Percentiles rank a stretch among this genome's conserved stretches.
Conservation (phyloP, 2,329 filamentous ascomycete species). For the Plectosphaerella cucumerina region DNA sequence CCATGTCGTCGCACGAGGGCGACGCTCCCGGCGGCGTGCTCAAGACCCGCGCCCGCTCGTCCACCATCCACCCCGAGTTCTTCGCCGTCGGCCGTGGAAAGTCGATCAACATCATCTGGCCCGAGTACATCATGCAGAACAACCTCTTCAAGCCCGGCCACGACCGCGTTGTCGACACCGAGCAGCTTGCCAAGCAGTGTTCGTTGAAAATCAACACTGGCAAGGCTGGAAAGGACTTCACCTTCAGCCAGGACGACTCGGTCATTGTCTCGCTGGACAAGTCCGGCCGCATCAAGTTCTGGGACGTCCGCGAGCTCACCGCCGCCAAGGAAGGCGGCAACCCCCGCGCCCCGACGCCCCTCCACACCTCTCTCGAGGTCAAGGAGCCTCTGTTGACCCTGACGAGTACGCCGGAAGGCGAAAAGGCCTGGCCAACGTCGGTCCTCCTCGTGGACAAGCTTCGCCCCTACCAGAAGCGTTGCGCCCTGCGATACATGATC, state of each 20-base stretch:
- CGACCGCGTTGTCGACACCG: slow-evolving; percentile 74
- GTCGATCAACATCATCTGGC: slow-evolving; percentile 86
- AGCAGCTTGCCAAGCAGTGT: slow-evolving; percentile 81
- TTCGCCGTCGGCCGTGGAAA: slow-evolving; percentile 96
- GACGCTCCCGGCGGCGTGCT: slow-evolving; percentile 88
- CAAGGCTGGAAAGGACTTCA: slow-evolving; percentile 97
- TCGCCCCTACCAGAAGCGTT: slow-evolving; percentile 84
- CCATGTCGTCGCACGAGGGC: slow-evolving; percentile 79
- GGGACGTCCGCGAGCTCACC: slow-evolving; percentile 84
- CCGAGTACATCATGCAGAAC: slow-evolving; percentile 58
- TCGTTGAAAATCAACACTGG: slow-evolving; percentile 92
- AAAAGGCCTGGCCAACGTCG: slow-evolving; percentile 96
- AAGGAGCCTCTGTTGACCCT: slow-evolving; percentile 84
- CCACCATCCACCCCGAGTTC: slow-evolving; percentile 83
- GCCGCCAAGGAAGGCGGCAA: slow-evolving; percentile 48
- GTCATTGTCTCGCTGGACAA: slow-evolving; percentile 95
- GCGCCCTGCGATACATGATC: slow-evolving; percentile 89
- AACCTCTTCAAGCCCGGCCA: slow-evolving; percentile 60
- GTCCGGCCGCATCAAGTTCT: slow-evolving; percentile 93
- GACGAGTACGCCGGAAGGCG: slow-evolving; percentile 77
- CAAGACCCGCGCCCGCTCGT: slow-evolving; percentile 91
- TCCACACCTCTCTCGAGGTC: slow-evolving; percentile 64
- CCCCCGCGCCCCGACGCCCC: slow-evolving; percentile 46
- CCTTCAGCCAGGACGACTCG: slow-evolving; percentile 93
- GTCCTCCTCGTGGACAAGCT: slow-evolving; percentile 95